Conservation (phyloP, 768 basidiomycete species). For the Mycena polygramma region DNA sequence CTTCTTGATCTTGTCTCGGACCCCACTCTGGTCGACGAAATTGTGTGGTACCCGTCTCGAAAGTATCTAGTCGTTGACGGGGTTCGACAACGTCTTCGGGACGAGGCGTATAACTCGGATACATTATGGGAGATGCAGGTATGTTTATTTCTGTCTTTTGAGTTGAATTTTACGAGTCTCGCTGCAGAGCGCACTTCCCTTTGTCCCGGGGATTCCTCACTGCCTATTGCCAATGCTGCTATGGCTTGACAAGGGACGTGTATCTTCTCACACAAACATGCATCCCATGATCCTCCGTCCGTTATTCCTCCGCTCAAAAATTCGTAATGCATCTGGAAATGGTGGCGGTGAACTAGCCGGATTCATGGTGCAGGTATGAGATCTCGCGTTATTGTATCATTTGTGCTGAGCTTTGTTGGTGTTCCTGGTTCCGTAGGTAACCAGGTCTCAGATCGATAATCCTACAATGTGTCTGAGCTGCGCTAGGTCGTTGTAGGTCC, state of each 20-base stretch:
- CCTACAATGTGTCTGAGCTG: too few species aligned
- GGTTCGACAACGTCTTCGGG: slow-evolving; percentile 24
- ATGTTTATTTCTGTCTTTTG: not conserved
- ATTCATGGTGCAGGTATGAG: too few species aligned
- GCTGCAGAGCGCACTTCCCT: slow-evolving; percentile 7
- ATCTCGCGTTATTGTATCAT: too few species aligned
- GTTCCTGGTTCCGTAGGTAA: too few species aligned
- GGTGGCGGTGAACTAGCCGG: too few species aligned
- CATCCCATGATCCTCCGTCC: too few species aligned
- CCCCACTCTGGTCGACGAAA: slow-evolving; percentile 24
- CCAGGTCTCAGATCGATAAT: too few species aligned
- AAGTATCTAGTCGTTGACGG: slow-evolving; percentile 34
- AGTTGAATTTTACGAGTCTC: not conserved
- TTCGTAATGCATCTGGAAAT: too few species aligned
- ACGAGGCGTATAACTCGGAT: slow-evolving; percentile 33
- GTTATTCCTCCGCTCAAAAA: too few species aligned
- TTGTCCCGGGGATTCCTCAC: slow-evolving; percentile 23
- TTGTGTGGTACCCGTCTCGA: slow-evolving; percentile 32
- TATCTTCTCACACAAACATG: too few species aligned
- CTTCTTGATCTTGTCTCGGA: slow-evolving; percentile 27
- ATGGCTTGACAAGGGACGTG: slow-evolving; percentile 31
- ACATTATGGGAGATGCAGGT: slow-evolving; percentile 28
- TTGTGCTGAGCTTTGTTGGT: too few species aligned
- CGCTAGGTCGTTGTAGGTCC: too few species aligned
- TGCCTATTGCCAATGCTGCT: slow-evolving; percentile 17